phyloP scores from a whole-genome alignment of 2,329 filamentous ascomycete species.

The Cladosporium sp. region DNA sequence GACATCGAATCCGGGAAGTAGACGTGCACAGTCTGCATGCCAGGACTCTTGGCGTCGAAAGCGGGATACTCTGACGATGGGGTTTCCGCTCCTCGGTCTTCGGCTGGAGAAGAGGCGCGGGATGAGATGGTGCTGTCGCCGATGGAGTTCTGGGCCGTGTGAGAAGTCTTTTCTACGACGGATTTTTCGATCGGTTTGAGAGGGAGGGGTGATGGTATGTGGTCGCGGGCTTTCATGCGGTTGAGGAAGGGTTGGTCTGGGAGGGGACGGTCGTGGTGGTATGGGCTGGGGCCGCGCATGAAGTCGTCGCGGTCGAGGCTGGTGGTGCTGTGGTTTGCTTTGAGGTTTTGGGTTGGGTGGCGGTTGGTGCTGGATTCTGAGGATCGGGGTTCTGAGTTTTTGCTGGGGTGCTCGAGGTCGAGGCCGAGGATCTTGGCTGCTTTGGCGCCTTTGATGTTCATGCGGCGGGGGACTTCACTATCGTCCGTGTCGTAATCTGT shows the following conservation, averaged over 20 bases:
- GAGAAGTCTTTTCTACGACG: background rate
- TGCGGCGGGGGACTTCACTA: constrained; percentile 12
- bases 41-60: constrained; percentile 5
- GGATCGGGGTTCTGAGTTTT: background rate
- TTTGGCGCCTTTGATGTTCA: constrained; percentile 24
- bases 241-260: background rate
- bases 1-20: constrained; percentile 4
- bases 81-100: constrained; percentile 6
- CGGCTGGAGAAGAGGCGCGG: constrained; percentile 1
- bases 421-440: constrained; percentile 26
- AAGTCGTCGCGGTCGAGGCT: background rate
- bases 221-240: background rate
- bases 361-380: background rate
- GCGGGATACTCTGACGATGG: background rate
- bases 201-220: background rate
- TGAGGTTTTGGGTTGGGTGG: background rate
- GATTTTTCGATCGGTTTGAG: background rate
- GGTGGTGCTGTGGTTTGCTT: constrained; percentile 7
- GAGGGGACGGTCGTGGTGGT: background rate
- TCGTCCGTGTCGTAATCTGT: constrained; percentile 4
- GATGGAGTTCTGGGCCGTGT: background rate
- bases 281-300: background rate
- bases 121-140: background rate
- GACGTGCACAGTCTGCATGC: constrained; percentile 12
- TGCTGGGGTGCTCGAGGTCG: background rate